phyloP scores from a whole-genome alignment of 2,329 filamentous ascomycete genomes.

The Emmonsia crescens region DNA sequence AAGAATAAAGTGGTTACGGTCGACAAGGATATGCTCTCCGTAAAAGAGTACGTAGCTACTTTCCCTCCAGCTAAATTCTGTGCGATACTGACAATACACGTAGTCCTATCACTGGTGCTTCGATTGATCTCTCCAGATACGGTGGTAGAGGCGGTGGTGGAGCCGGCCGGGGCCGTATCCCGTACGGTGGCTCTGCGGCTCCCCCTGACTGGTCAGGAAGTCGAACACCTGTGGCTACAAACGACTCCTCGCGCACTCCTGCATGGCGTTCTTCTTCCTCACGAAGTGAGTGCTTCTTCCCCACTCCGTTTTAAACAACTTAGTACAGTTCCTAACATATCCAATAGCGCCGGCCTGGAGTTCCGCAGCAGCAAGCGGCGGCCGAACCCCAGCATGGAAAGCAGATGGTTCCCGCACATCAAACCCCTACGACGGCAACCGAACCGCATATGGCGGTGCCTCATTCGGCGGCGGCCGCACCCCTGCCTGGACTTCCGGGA shows the following conservation, averaged over 20 bases:
- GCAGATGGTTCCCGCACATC: conserved; percentile 45
- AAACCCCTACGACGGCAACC: conserved; percentile 54
- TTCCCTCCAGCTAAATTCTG: conserved; percentile 1
- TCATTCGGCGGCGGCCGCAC: conserved; percentile 51
- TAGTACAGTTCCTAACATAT: not conserved
- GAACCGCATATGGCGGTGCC: conserved; percentile 45
- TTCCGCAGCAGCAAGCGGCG: conserved; percentile 31
- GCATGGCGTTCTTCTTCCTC: conserved; percentile 50
- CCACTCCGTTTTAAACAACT: not conserved
- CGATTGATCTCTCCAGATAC: conserved; percentile 56
- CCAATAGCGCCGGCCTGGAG: conserved; percentile 32
- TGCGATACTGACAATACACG: conserved; percentile 13
- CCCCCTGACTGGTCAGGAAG: conserved; percentile 52
- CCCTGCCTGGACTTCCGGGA: conserved; percentile 67
- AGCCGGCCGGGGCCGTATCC: conserved; percentile 35
- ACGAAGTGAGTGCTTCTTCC: conserved; percentile 46
- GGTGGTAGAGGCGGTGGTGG: conserved; percentile 35
- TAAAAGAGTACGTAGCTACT: conserved; percentile 60
- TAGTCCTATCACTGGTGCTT: conserved; percentile 56
- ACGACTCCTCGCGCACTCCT: conserved; percentile 58
- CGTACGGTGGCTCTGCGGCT: conserved; percentile 37
- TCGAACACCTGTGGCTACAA: conserved; percentile 55
- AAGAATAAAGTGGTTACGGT: conserved; percentile 87
- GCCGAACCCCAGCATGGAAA: conserved; percentile 43
- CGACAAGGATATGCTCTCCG: conserved; percentile 66